Percentiles rank a stretch among this genome's conserved stretches.
These are phyloP conservation scores for Emergomyces africanus DNA, from an alignment of 2,329 filamentous ascomycete species.

Conservation along the genomic window DNA sequence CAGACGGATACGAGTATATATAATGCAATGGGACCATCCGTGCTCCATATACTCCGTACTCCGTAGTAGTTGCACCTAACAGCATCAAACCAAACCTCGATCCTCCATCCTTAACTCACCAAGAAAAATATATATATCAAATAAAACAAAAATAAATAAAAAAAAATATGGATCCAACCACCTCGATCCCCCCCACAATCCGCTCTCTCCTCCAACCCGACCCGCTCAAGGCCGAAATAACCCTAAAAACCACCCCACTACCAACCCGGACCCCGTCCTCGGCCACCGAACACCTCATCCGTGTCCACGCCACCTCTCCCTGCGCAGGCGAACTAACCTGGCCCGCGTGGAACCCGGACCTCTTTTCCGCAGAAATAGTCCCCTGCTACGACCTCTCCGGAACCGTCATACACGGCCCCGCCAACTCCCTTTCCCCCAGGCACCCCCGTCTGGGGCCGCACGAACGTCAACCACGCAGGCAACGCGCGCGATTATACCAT, in stretches of 20 bases:
- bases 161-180: not conserved
- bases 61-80: too few species aligned
- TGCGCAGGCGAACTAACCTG: slow-evolving; percentile 32
- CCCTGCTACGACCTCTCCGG: slow-evolving; percentile 33
- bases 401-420: slow-evolving; percentile 24
- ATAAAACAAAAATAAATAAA: too few species aligned
- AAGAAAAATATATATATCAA: too few species aligned
- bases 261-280: slow-evolving; percentile 11
- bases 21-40: too few species aligned
- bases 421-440: slow-evolving; percentile 25
- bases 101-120: not conserved
- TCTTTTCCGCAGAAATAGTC: slow-evolving; percentile 16
- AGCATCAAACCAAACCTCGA: not conserved
- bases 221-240: not conserved
- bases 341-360: slow-evolving; percentile 13
- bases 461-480: slow-evolving; percentile 22
- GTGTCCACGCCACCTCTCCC: slow-evolving; percentile 25
- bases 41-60: too few species aligned
- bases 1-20: too few species aligned
- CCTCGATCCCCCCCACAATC: not conserved
- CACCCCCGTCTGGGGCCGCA: slow-evolving; percentile 26
- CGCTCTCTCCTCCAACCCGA: slow-evolving; percentile 1
- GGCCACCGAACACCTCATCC: slow-evolving; percentile 26
- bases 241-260: slow-evolving; percentile 6
- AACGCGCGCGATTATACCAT: slow-evolving; percentile 27